Evolutionary conservation across 2,329 filamentous ascomycete genomes (phyloP).

Genomic region (Aquanectria penicillioides): DNA sequence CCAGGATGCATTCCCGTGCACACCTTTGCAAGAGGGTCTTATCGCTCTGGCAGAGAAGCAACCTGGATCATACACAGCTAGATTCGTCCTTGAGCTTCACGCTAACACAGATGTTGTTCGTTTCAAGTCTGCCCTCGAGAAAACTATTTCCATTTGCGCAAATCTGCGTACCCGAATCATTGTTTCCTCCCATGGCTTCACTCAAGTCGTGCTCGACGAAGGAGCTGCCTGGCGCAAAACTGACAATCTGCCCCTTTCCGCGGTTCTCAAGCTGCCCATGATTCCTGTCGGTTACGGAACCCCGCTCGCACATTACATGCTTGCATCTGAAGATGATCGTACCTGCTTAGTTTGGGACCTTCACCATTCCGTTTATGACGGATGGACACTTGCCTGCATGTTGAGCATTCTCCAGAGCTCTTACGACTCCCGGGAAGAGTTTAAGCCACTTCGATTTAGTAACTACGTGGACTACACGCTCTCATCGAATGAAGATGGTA

Average conservation of each 20-base stretch:
- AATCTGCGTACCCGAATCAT: slow-evolving; percentile 6
- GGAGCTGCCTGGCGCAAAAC: not conserved
- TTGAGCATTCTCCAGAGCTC: not conserved
- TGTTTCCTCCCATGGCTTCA: not conserved
- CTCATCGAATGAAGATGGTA: not conserved
- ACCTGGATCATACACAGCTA: slow-evolving; percentile 16
- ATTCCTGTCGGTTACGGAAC: too few species aligned
- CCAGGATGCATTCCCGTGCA: slow-evolving; percentile 18
- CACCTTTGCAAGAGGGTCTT: not conserved
- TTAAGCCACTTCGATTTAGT: not conserved
- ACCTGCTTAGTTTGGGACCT: slow-evolving; percentile 2
- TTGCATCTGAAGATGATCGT: not conserved
- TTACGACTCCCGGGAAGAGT: not conserved
- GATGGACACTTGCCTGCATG: not conserved
- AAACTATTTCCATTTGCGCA: not conserved
- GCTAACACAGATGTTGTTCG: not conserved
- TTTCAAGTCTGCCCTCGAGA: not conserved
- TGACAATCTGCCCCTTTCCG: too few species aligned
- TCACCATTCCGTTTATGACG: slow-evolving; percentile 3
- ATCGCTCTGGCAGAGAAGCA: slow-evolving; percentile 12
- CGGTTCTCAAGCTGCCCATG: too few species aligned
- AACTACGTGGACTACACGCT: slow-evolving; percentile 1
- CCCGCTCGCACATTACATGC: not conserved
- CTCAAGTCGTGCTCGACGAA: not conserved
- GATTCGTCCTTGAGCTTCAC: not conserved